Percentiles rank a stretch among this genome's conserved stretches.
phyloP scores from a whole-genome alignment of 768 basidiomycete species.

The Cystoderma amianthinum region DNA sequence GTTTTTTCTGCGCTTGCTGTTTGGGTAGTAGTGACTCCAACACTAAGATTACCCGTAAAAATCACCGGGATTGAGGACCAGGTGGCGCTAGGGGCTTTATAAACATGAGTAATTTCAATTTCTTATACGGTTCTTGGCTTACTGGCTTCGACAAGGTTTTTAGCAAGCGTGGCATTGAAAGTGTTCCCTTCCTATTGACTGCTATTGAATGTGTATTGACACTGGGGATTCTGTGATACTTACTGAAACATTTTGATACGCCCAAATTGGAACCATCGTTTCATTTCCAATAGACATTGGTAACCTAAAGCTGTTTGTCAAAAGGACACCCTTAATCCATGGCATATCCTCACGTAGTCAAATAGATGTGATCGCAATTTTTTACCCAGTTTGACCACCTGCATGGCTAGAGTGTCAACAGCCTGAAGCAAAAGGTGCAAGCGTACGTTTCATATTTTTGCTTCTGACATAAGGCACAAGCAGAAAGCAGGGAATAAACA shows the following conservation, averaged over 20 bases:
- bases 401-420: neutral
- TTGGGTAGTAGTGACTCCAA: neutral
- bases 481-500: constrained; percentile 22
- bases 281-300: neutral
- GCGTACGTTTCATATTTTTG: constrained; percentile 6
- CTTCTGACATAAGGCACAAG: constrained; percentile 22
- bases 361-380: neutral
- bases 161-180: neutral
- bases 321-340: neutral
- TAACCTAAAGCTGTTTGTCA: neutral
- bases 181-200: neutral
- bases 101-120: neutral
- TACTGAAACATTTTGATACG: neutral
- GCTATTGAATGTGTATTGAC: neutral
- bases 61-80: neutral
- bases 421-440: neutral
- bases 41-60: neutral
- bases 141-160: neutral
- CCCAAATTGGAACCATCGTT: neutral
- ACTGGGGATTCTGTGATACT: neutral
- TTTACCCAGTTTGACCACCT: constrained; percentile 9
- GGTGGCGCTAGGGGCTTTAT: neutral
- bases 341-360: neutral
- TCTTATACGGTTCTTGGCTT: neutral
- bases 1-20: neutral